Conservation (phyloP, 257 asterid genomes). For the Solanum paucissectum region DNA sequence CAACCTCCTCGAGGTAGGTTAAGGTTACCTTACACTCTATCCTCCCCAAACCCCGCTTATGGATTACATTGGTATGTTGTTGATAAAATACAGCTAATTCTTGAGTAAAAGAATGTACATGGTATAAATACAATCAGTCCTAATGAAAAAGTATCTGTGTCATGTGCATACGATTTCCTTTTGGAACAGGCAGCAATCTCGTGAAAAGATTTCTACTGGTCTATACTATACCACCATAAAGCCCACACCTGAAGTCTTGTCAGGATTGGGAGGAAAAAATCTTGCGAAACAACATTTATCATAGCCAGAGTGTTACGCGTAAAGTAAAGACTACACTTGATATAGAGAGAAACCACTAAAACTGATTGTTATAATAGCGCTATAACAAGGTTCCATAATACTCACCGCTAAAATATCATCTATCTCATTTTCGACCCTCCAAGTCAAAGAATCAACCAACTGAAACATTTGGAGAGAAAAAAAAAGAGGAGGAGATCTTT, state of each 20-base stretch:
- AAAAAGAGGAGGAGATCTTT: too few species aligned
- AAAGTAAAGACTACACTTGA: not conserved
- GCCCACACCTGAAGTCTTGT: not conserved
- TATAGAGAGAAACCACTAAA: not conserved
- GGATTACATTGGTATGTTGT: not conserved
- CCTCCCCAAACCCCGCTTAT: not conserved
- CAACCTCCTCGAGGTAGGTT: not conserved
- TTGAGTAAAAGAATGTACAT: not conserved
- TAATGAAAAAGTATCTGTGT: not conserved
- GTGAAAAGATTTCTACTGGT: not conserved
- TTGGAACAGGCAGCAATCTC: not conserved
- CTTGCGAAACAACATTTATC: not conserved
- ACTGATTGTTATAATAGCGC: not conserved
- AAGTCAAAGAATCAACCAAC: slow-evolving; percentile 51
- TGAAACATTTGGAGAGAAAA: slow-evolving; percentile 19
- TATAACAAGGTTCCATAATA: not conserved
- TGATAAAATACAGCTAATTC: not conserved
- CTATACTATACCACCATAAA: not conserved
- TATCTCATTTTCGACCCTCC: slow-evolving; percentile 63
- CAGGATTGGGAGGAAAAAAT: not conserved
- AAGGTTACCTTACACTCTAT: not conserved
- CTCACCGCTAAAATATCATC: slow-evolving; percentile 62
- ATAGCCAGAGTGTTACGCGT: not conserved
- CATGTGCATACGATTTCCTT: not conserved
- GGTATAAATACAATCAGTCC: not conserved